Base-by-base conservation (phyloP, 805 yeast species). In the Cyberlindnera subsufficiens region DNA sequence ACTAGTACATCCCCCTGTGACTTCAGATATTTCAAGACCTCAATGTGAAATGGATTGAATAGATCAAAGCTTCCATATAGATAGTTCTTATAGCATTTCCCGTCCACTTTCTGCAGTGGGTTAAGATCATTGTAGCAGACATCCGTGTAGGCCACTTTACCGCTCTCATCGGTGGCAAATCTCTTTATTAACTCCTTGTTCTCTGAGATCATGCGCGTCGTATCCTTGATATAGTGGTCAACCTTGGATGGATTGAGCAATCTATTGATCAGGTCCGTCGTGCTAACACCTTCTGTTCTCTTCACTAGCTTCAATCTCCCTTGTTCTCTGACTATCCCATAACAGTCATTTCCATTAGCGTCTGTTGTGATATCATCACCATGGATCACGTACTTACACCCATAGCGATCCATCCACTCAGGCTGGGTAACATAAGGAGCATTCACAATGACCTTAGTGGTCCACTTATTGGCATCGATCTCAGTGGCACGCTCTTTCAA, bases 301-400 rank as follows among this genome's bases (percentile, higher is more conserved):
- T 86, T 89, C 35, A 93, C 98, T n/a, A 87, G 88, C 17, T 82
- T 74, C 60, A 91, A 86, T 51, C 91, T 67, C n/a, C 95, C 96
- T 58, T 78, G 64, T 42, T 86, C 87, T 60, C 91, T 90, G 51
- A 90, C 86, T 20, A 62, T 72, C 44, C 84, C 82, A 65, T 93
- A 93, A 56, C 97, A 88, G 65, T 93, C 99, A 43, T 86, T 81
- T 3, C 99, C 99, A 57, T 87, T 74, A 14, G 96, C 96, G 64
- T 93, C 98, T 2, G 97, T 86, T 20, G 97, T 93, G 51, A 93
- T 88, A 59, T 93, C 99, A 64, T 93, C 99, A 6, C 99, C 99
- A 63, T 93, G 99, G 10, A 93, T 96, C n/a, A 93, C 99, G 60
- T 81, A 93, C 57, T 78, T 65, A 67, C 99, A 93, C 6, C 75